A percentile compares a stretch with the other conserved stretches of the same genome.
phyloP scores from a whole-genome alignment of 441 rosid species.

The Bocquillonia castaneifolia region DNA sequence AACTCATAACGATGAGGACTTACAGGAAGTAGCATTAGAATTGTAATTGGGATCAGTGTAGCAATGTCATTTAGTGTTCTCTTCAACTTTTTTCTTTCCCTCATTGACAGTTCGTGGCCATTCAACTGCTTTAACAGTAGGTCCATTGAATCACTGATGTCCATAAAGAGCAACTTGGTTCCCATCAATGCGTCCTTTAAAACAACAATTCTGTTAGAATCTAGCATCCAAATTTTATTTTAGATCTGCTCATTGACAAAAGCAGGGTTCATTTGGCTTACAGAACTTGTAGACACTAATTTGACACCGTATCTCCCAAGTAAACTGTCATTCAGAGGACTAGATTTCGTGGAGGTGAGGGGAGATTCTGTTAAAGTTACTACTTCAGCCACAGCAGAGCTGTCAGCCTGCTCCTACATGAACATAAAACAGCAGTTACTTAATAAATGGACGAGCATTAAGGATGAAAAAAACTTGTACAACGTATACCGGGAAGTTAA shows the following conservation, averaged over 20 bases:
- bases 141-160: constrained; percentile 39
- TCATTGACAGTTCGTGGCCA: constrained; percentile 37
- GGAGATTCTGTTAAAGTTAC: constrained; percentile 15
- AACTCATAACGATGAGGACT: constrained; percentile 16
- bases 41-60: constrained; percentile 48
- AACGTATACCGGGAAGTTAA: too few species aligned
- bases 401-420: constrained; percentile 28
- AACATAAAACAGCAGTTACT: constrained; percentile 2
- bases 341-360: constrained; percentile 18
- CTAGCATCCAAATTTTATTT: background rate
- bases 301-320: constrained; percentile 42
- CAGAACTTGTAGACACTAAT: constrained; percentile 37
- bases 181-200: constrained; percentile 54
- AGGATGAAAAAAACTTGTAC: background rate
- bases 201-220: constrained; percentile 21
- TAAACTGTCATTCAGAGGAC: constrained; percentile 27
- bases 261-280: constrained; percentile 28
- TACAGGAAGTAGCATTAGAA: constrained; percentile 69
- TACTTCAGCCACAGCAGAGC: constrained; percentile 22
- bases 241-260: constrained; percentile 5
- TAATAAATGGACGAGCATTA: background rate
- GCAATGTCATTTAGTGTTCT: constrained; percentile 50
- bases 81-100: constrained; percentile 45
- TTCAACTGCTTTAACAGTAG: constrained; percentile 41
- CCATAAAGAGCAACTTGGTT: constrained; percentile 52